These are phyloP conservation scores for Sanghuangporus weigelae DNA, from an alignment of 1,284 basidiomycete genomes.

Conservation along the genomic window DNA sequence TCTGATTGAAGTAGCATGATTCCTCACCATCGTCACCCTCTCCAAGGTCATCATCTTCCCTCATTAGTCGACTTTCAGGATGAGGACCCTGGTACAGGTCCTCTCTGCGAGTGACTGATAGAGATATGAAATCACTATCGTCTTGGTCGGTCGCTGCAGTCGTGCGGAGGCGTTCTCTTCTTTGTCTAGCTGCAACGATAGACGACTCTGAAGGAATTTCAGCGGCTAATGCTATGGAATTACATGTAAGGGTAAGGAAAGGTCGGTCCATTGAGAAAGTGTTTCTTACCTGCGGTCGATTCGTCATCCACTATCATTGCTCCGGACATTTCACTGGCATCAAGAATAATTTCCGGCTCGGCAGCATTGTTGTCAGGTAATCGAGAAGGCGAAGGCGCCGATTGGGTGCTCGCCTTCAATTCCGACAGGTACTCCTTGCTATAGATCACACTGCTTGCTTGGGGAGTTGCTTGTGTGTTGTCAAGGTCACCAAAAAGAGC, in stretches of 20 bases:
- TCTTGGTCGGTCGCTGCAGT: conserved; percentile 26
- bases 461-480: conserved; percentile 46
- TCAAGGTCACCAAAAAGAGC: conserved; percentile 40
- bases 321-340: conserved; percentile 37
- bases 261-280: not conserved
- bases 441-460: conserved; percentile 54
- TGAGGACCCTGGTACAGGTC: conserved; percentile 70
- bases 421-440: conserved; percentile 75
- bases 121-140: conserved; percentile 79
- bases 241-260: not conserved
- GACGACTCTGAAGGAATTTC: conserved; percentile 73
- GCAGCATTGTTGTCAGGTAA: conserved; percentile 31
- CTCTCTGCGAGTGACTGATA: conserved; percentile 58
- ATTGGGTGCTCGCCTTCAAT: conserved; percentile 77
- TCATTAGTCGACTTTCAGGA: conserved; percentile 80
- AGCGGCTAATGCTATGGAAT: conserved; percentile 30
- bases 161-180: conserved; percentile 59
- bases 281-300: not conserved
- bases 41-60: conserved; percentile 91
- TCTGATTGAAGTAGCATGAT: not conserved
- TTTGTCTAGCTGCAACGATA: conserved; percentile 75
- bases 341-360: conserved; percentile 52
- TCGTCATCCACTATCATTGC: conserved; percentile 23
- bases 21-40: conserved; percentile 86
- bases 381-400: conserved; percentile 42